These are phyloP conservation scores for Pythium aquatile DNA, from an alignment of 352 stramenopile species.

Conservation along the genomic window DNA sequence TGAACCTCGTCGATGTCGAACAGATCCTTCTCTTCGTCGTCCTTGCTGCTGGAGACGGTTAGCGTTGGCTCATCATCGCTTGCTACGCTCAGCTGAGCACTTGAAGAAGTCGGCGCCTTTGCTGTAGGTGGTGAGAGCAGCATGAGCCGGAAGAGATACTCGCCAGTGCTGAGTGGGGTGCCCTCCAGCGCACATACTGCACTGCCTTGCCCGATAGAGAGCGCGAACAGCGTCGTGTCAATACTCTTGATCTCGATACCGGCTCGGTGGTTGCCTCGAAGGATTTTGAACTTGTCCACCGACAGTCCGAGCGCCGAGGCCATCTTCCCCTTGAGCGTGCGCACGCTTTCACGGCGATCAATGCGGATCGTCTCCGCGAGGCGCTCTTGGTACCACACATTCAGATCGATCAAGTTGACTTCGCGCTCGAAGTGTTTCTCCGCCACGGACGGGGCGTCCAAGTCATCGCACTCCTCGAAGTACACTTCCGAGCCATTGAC, in stretches of 20 bases:
- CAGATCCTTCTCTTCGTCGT: slow-evolving; percentile 28
- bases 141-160: slow-evolving; percentile 80
- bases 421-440: slow-evolving; percentile 72
- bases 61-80: slow-evolving; percentile 14
- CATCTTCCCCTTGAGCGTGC: slow-evolving; percentile 59
- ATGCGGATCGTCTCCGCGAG: slow-evolving; percentile 57
- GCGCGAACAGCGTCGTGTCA: slow-evolving; percentile 70
- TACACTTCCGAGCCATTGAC: slow-evolving; percentile 70
- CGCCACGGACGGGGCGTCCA: slow-evolving; percentile 45
- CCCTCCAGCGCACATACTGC: slow-evolving; percentile 67
- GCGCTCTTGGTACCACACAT: slow-evolving; percentile 55
- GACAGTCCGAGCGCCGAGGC: slow-evolving; percentile 41
- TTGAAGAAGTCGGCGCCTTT: not conserved
- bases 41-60: slow-evolving; percentile 24
- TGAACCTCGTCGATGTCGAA: slow-evolving; percentile 69
- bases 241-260: slow-evolving; percentile 81
- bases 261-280: slow-evolving; percentile 65
- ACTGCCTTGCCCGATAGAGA: slow-evolving; percentile 70
- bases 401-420: slow-evolving; percentile 79
- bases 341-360: slow-evolving; percentile 69
- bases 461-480: slow-evolving; percentile 60
- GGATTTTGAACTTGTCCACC: slow-evolving; percentile 66
- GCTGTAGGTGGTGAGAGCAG: slow-evolving; percentile 38
- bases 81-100: not conserved
- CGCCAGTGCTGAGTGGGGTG: slow-evolving; percentile 57